Base-by-base conservation (phyloP, 768 basidiomycete genomes). In the Omphalotus guepiniiformis region DNA sequence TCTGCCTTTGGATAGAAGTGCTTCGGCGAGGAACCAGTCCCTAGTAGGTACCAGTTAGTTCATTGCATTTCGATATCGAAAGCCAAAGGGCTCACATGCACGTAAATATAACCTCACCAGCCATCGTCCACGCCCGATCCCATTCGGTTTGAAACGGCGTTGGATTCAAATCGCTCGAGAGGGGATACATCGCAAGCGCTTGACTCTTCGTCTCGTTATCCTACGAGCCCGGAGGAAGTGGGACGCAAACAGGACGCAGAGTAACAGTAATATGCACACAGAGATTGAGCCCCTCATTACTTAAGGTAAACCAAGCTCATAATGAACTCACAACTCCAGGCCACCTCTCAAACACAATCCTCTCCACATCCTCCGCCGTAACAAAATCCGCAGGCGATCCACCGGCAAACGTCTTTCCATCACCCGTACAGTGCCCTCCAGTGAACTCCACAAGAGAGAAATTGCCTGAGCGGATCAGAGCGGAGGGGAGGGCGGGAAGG, bases 401-500 rank as follows among this genome's bases (percentile, higher is more conserved):
- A 12, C 58, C 64, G 4, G 65, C 69, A 46, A 73, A 73, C 3
- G 70, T 70, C 26, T 63, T 66, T 4, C 72, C 70, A 44, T 74
- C 72, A 15, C 70, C 70, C 0, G 69, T 68, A 44, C 70, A 72
- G 48, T 73, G 72, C 4, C 70, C 70, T n/a, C 64, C 70, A 6
- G 66, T 55, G 30, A 66, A 63, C 7, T 70, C 65, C 2, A 70
- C 64, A 7, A 54, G 45, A 37, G 39, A 59, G 43, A 71, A 67
- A 15, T 60, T 63, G 9, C 68, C 65, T 6, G 53, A 35, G 8
- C 59, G 41, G 34, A 72, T 67, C 11, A 71, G 58, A 15, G 59
- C 59, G 13, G 71, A 66, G 5, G 71, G 68, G 32, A 67, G 61
- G 29, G 65, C 66, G 5, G 68, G 61, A 15, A 66, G 55, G 54